These are phyloP conservation scores for Kwoniella europaea DNA, from an alignment of 768 basidiomycete species.

Conservation along the genomic window DNA sequence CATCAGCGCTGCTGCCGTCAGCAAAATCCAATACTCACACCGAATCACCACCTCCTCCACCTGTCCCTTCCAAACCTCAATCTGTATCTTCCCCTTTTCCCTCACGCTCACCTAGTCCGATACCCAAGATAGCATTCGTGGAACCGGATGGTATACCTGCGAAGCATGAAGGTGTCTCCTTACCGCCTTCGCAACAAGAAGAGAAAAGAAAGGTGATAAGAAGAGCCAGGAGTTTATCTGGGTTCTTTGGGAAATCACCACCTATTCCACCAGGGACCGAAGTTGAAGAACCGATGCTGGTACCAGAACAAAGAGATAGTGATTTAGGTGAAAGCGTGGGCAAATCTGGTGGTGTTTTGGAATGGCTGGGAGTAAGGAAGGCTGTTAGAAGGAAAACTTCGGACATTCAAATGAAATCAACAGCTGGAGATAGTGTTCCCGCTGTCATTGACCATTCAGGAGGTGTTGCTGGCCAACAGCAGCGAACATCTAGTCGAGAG, in stretches of 20 bases:
- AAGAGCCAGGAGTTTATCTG: slow-evolving; percentile 46
- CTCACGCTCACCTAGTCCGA: slow-evolving; percentile 40
- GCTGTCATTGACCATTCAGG: neutral
- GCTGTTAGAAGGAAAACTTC: slow-evolving; percentile 36
- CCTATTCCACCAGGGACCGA: slow-evolving; percentile 2
- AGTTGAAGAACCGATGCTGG: neutral
- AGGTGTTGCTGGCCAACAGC: neutral
- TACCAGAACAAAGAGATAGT: slow-evolving; percentile 1
- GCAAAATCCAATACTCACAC: neutral
- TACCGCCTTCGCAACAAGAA: neutral
- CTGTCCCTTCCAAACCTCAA: slow-evolving; percentile 37
- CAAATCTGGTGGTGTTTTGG: slow-evolving; percentile 35
- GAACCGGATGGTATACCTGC: slow-evolving; percentile 29
- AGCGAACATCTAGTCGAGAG: neutral
- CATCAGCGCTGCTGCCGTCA: slow-evolving; percentile 22
- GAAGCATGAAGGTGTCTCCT: neutral
- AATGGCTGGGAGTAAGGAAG: slow-evolving; percentile 51
- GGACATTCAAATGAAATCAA: slow-evolving; percentile 21
- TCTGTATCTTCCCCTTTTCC: slow-evolving; percentile 52
- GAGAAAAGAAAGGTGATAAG: slow-evolving; percentile 32
- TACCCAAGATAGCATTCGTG: slow-evolving; percentile 42
- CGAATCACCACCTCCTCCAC: slow-evolving; percentile 26
- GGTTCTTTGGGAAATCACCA: slow-evolving; percentile 35
- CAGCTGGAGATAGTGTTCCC: neutral
- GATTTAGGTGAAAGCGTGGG: slow-evolving; percentile 11